A percentile compares a stretch with the other conserved stretches of the same genome.
Evolutionary conservation across 352 stramenopile genomes (phyloP).

Genomic region (Thalassiosira hispida): DNA sequence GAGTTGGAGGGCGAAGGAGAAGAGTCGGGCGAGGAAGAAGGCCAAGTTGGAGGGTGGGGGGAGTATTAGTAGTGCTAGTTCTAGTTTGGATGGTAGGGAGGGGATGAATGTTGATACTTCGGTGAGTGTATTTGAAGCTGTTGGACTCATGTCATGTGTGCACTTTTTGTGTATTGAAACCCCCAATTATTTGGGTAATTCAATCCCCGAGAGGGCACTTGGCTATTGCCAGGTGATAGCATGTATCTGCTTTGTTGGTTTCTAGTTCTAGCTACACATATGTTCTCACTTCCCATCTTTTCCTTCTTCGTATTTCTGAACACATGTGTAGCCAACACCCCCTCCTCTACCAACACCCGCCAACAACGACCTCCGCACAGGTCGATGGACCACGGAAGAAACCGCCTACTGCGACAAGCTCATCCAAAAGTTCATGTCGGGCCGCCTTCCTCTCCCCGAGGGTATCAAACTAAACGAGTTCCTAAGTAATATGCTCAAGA

Average conservation of each 20-base stretch:
- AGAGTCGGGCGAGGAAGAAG: slow-evolving; percentile 44
- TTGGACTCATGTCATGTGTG: background rate
- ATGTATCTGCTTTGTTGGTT: too few relatives aligned
- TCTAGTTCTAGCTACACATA: too few relatives aligned
- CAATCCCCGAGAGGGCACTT: too few relatives aligned
- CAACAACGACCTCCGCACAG: slow-evolving; percentile 65
- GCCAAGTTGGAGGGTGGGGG: slow-evolving; percentile 30
- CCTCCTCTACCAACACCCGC: slow-evolving; percentile 1
- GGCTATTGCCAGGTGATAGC: too few relatives aligned
- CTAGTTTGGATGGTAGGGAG: background rate
- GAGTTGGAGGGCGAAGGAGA: slow-evolving; percentile 40
- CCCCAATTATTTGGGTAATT: too few relatives aligned
- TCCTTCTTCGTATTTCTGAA: too few relatives aligned
- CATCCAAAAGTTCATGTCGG: slow-evolving; percentile 72
- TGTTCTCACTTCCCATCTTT: too few relatives aligned
- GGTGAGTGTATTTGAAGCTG: background rate
- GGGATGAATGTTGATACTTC: background rate
- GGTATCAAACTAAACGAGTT: slow-evolving; percentile 85
- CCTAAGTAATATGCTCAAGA: slow-evolving; percentile 79
- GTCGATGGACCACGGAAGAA: slow-evolving; percentile 81
- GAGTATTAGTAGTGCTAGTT: too few relatives aligned
- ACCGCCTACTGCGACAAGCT: slow-evolving; percentile 78
- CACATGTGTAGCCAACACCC: background rate
- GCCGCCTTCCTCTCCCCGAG: slow-evolving; percentile 69
- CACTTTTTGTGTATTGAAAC: background rate